Conservation (phyloP, 495 filamentous ascomycete species). For the Elasticomyces elasticus region DNA sequence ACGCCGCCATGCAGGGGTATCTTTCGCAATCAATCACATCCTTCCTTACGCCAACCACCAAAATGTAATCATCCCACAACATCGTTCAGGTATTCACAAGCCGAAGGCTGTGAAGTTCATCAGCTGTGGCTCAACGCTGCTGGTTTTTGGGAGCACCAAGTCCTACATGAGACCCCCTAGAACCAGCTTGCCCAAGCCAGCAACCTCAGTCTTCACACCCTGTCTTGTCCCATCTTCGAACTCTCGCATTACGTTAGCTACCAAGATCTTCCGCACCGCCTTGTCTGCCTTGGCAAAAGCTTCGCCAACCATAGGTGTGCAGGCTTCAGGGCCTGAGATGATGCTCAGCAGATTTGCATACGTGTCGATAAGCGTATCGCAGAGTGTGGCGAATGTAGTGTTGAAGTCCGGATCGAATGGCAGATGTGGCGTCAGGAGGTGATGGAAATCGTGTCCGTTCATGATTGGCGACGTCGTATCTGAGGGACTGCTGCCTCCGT, state of each 20-base stretch:
- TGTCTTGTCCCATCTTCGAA: conserved; percentile 78
- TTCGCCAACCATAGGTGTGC: conserved; percentile 49
- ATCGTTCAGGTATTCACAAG: not conserved
- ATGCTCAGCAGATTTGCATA: conserved; percentile 70
- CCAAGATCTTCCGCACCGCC: conserved; percentile 72
- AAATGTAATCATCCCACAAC: not conserved
- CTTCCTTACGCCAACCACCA: not conserved
- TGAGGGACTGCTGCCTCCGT: conserved; percentile 8
- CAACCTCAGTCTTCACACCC: conserved; percentile 67
- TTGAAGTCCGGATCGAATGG: conserved; percentile 98
- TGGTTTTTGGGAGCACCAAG: not conserved
- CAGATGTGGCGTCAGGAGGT: conserved; percentile 80
- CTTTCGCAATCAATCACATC: not conserved
- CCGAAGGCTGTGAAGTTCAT: not conserved
- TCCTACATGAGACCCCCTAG: conserved; percentile 72
- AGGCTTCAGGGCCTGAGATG: conserved; percentile 41
- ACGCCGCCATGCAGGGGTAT: conserved; percentile 3
- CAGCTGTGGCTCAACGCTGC: not conserved
- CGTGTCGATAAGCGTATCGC: conserved; percentile 88
- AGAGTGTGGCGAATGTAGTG: conserved; percentile 92
- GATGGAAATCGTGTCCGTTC: conserved; percentile 46
- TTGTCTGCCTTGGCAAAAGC: conserved; percentile 83
- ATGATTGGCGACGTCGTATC: conserved; percentile 10
- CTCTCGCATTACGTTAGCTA: conserved; percentile 75
- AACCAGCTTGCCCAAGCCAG: conserved; percentile 76